Evolutionary conservation across 2,329 filamentous ascomycete species (phyloP).

Genomic region (Colletotrichum cereale): DNA sequence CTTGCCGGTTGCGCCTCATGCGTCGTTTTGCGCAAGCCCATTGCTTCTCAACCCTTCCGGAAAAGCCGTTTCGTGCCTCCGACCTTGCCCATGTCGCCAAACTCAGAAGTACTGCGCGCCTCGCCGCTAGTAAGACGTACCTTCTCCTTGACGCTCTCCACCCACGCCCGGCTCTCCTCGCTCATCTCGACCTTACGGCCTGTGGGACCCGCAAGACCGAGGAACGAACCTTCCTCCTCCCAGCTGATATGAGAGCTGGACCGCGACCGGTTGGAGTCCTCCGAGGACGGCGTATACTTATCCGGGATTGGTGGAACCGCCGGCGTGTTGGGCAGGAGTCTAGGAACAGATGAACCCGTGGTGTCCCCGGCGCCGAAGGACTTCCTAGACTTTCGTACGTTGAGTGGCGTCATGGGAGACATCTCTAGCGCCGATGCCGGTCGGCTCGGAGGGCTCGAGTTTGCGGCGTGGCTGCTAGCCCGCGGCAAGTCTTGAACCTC

Average conservation of each 20-base stretch:
- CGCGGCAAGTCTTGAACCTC: conserved; percentile 67
- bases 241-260: conserved; percentile 68
- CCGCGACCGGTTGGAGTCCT: conserved; percentile 60
- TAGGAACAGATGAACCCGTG: conserved; percentile 39
- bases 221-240: conserved; percentile 68
- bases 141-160: conserved; percentile 85
- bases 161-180: conserved; percentile 82
- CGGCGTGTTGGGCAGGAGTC: conserved; percentile 58
- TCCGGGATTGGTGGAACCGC: conserved; percentile 48
- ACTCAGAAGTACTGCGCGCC: conserved; percentile 55
- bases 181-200: conserved; percentile 75
- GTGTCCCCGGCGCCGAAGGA: conserved; percentile 54
- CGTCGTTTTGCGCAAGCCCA: neutral
- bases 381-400: conserved; percentile 66
- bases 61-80: conserved; percentile 81
- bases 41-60: conserved; percentile 54
- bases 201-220: conserved; percentile 79
- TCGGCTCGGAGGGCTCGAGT: conserved; percentile 51
- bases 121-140: conserved; percentile 78
- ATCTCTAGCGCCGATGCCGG: conserved; percentile 53
- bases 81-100: conserved; percentile 79
- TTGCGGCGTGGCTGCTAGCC: conserved; percentile 42
- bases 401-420: conserved; percentile 62
- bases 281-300: conserved; percentile 59
- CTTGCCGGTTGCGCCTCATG: conserved; percentile 16